phyloP scores from a whole-genome alignment of 371 early-diverging fungal genomes.

The Syncephalis plumigaleata region DNA sequence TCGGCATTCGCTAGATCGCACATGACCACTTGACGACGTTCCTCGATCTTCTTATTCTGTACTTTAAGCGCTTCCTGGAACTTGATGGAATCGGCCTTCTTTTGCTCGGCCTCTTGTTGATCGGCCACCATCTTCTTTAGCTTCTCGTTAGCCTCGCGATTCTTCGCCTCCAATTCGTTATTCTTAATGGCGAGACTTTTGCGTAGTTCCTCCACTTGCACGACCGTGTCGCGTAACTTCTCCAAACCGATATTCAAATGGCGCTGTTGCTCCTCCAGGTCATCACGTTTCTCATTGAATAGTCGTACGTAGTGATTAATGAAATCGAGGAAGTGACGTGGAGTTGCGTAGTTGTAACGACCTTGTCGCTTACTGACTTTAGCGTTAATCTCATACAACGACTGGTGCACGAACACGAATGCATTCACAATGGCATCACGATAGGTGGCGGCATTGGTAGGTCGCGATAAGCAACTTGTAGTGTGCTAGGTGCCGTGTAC shows the following conservation, averaged over 20 bases:
- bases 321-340: slow-evolving; percentile 95
- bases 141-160: slow-evolving; percentile 84
- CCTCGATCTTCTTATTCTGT: slow-evolving; percentile 65
- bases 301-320: slow-evolving; percentile 83
- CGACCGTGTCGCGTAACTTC: slow-evolving; percentile 88
- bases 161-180: slow-evolving; percentile 76
- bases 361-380: slow-evolving; percentile 72
- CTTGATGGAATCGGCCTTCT: slow-evolving; percentile 64
- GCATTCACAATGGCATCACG: slow-evolving; percentile 80
- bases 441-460: slow-evolving; percentile 58
- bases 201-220: slow-evolving; percentile 88
- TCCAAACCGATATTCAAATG: slow-evolving; percentile 96
- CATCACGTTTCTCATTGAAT: slow-evolving; percentile 83
- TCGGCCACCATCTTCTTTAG: slow-evolving; percentile 90
- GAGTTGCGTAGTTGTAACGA: slow-evolving; percentile 73
- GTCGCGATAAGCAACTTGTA: slow-evolving; percentile 67
- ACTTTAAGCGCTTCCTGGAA: slow-evolving; percentile 62
- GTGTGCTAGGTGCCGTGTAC: slow-evolving; percentile 47
- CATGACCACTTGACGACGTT: slow-evolving; percentile 67
- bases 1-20: slow-evolving; percentile 88
- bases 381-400: slow-evolving; percentile 70
- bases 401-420: slow-evolving; percentile 83
- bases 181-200: slow-evolving; percentile 76
- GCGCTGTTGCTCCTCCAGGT: slow-evolving; percentile 94
- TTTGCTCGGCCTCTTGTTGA: slow-evolving; percentile 89